phyloP scores from a whole-genome alignment of 148 eudicot species.

The Arctostaphylos glauca region DNA sequence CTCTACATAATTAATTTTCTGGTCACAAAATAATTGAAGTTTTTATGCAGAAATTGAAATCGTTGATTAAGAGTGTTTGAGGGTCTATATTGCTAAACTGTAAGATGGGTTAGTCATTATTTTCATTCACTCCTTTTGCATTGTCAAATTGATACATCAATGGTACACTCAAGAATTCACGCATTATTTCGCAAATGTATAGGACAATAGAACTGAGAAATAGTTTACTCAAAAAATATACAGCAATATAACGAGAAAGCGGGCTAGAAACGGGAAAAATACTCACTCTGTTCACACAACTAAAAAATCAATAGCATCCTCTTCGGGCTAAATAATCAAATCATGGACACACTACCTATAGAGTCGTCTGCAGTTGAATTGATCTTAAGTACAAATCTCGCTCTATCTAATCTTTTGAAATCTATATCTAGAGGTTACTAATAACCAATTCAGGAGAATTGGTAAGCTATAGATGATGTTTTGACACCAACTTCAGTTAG shows the following conservation, averaged over 20 bases:
- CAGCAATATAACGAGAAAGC: background rate
- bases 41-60: no score
- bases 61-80: no score
- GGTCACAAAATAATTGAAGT: no score
- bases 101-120: no score
- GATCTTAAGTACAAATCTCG: background rate
- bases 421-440: background rate
- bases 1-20: no score
- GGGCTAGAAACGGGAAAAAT: background rate
- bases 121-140: no score
- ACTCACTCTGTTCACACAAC: background rate
- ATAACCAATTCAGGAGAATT: background rate
- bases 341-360: background rate
- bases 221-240: no score
- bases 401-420: background rate
- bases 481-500: background rate
- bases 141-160: no score
- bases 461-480: background rate
- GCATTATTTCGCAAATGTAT: no score
- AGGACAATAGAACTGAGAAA: no score
- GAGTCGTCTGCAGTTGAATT: background rate
- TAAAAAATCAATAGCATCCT: background rate
- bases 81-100: no score
- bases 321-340: background rate
- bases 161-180: no score